These are phyloP conservation scores for Coleophoma crateriformis DNA, from an alignment of 2,329 filamentous ascomycete genomes.

Conservation along the genomic window DNA sequence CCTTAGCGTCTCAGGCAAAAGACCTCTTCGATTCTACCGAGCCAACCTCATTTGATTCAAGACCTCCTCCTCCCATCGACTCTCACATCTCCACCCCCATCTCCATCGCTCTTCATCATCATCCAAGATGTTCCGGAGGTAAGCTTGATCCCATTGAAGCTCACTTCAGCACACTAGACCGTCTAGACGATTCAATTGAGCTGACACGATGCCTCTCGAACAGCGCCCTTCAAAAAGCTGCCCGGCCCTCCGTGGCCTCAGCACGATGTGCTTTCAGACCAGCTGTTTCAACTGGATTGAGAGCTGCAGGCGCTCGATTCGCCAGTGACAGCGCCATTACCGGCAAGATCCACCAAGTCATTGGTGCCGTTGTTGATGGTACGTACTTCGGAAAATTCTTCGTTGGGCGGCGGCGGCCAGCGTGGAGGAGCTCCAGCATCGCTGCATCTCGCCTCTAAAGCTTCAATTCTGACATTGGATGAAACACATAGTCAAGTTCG, in stretches of 20 bases:
- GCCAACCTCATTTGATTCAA: slow-evolving; percentile 17
- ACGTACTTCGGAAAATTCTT: slow-evolving; percentile 42
- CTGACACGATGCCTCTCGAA: slow-evolving; percentile 33
- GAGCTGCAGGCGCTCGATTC: slow-evolving; percentile 42
- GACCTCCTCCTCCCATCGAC: slow-evolving; percentile 33
- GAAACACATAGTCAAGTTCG: slow-evolving; percentile 78
- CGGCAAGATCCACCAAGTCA: slow-evolving; percentile 76
- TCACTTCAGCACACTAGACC: slow-evolving; percentile 5
- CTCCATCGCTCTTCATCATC: slow-evolving; percentile 61
- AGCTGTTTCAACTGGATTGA: slow-evolving; percentile 48
- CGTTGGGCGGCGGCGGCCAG: slow-evolving; percentile 4
- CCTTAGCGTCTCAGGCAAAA: no score
- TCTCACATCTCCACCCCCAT: slow-evolving; percentile 51
- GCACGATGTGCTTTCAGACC: slow-evolving; percentile 52
- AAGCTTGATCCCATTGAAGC: slow-evolving; percentile 36
- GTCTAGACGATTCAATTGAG: slow-evolving; percentile 36
- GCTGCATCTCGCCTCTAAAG: no score
- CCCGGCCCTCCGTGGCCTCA: slow-evolving; percentile 55
- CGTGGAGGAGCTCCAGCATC: slow-evolving; percentile 16
- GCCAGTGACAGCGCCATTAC: slow-evolving; percentile 53
- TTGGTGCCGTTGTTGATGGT: slow-evolving; percentile 99
- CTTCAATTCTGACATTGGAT: no score
- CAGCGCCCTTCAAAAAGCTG: slow-evolving; percentile 63
- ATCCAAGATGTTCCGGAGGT: slow-evolving; percentile 82
- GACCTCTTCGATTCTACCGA: slow-evolving; percentile 45